These are phyloP conservation scores for Trametes cubensis DNA, from an alignment of 768 basidiomycete genomes.

Conservation along the genomic window DNA sequence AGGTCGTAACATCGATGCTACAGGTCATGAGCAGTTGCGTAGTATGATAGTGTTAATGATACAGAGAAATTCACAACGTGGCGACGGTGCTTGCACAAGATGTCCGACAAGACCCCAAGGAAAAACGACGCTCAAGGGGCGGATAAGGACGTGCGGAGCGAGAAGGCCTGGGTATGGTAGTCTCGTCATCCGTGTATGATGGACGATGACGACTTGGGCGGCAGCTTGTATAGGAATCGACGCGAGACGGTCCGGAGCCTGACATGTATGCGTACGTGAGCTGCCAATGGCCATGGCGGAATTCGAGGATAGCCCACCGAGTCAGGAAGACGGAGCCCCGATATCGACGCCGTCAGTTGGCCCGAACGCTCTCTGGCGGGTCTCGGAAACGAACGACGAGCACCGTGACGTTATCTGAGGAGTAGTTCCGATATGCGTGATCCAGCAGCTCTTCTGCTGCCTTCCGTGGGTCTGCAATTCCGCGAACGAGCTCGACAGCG, in stretches of 20 bases:
- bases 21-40: constrained; percentile 7
- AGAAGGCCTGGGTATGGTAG: constrained; percentile 11
- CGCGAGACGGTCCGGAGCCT: constrained; percentile 22
- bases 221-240: constrained; percentile 21
- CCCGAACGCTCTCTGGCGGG: constrained; percentile 28
- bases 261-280: neutral
- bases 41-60: constrained; percentile 18
- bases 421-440: constrained; percentile 85
- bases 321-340: constrained; percentile 19
- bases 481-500: constrained; percentile 83
- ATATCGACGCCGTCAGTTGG: constrained; percentile 22
- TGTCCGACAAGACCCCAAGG: constrained; percentile 4
- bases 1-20: constrained; percentile 2
- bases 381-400: constrained; percentile 83
- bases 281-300: neutral
- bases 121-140: neutral
- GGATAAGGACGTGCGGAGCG: neutral
- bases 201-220: constrained; percentile 20
- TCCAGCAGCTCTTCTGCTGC: constrained; percentile 77
- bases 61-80: constrained; percentile 12
- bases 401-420: constrained; percentile 93
- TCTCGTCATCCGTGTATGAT: constrained; percentile 10
- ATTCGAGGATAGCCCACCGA: constrained; percentile 7
- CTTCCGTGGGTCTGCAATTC: constrained; percentile 74
- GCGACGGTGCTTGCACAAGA: neutral